Percentiles rank a stretch among this genome's conserved stretches.
Evolutionary conservation across 2,329 filamentous ascomycete species (phyloP).

Genomic region (Cadophora gregata): DNA sequence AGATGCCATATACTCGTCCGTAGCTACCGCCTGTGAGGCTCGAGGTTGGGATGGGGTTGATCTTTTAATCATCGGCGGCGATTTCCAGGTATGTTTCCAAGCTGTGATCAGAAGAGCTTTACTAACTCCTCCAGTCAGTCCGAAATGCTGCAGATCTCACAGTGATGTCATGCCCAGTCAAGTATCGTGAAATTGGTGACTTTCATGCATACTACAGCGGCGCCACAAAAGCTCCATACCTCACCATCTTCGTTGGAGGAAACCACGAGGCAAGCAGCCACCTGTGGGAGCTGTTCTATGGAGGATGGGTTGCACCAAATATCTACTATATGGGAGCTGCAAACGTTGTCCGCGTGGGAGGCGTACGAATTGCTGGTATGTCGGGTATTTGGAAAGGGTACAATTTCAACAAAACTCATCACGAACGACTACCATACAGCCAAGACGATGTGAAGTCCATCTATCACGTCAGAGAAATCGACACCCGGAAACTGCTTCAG

Average conservation of each 20-base stretch:
- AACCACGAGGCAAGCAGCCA: constrained; percentile 96
- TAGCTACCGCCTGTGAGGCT: constrained; percentile 69
- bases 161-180: constrained; percentile 86
- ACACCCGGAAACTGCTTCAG: constrained; percentile 87
- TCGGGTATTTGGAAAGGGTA: constrained; percentile 95
- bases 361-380: constrained; percentile 85
- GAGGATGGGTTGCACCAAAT: constrained; percentile 94
- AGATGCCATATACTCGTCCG: constrained; percentile 86
- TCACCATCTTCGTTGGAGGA: constrained; percentile 91
- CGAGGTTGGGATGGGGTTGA: constrained; percentile 85
- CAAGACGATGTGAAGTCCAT: constrained; percentile 77
- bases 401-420: constrained; percentile 83
- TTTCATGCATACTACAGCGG: constrained; percentile 96
- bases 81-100: constrained; percentile 74
- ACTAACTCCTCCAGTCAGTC: constrained; percentile 63
- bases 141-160: constrained; percentile 88
- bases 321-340: constrained; percentile 97
- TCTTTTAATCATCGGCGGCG: constrained; percentile 90
- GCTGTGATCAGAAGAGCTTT: background rate
- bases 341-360: constrained; percentile 83
- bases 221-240: constrained; percentile 75
- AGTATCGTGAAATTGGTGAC: constrained; percentile 87
- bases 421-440: constrained; percentile 86
- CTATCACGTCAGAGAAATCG: constrained; percentile 89
- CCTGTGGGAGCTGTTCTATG: constrained; percentile 91